These are phyloP conservation scores for Metarhizium guizhouense DNA, from an alignment of 2,329 filamentous ascomycete genomes.

Conservation along the genomic window DNA sequence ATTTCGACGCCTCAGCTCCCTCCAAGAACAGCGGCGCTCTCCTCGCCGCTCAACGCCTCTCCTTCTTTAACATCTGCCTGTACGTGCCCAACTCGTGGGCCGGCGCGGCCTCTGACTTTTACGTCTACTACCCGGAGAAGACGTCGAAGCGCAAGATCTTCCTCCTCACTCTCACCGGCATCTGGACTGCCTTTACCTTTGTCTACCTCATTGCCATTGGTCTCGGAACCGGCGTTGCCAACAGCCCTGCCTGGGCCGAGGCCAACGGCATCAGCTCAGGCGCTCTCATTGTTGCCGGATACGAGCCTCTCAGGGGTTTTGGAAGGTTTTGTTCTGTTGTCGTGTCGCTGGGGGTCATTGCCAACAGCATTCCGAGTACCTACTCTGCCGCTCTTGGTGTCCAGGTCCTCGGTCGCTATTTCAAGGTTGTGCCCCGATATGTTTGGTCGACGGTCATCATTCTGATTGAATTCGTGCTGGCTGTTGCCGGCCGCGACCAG, in stretches of 20 bases:
- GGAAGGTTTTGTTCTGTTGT: conserved; percentile 49
- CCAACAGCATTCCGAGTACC: conserved; percentile 46
- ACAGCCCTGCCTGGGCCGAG: conserved; percentile 37
- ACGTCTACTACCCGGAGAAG: conserved; percentile 62
- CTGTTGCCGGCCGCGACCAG: conserved; percentile 40
- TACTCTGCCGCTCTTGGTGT: conserved; percentile 51
- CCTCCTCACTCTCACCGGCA: conserved; percentile 56
- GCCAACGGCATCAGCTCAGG: conserved; percentile 44
- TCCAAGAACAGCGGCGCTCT: conserved; percentile 51
- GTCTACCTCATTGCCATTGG: conserved; percentile 54
- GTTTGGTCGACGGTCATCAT: conserved; percentile 45
- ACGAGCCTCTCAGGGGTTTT: conserved; percentile 43
- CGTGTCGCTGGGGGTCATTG: conserved; percentile 44
- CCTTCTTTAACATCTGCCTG: conserved; percentile 62
- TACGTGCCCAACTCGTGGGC: conserved; percentile 51
- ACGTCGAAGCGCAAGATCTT: conserved; percentile 57
- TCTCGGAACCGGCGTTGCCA: conserved; percentile 42
- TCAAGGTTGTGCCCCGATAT: conserved; percentile 42
- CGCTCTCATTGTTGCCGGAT: conserved; percentile 47
- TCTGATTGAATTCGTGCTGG: conserved; percentile 45
- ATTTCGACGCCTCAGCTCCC: conserved; percentile 53
- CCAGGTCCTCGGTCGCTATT: conserved; percentile 46
- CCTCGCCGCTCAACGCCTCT: conserved; percentile 50
- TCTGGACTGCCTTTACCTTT: conserved; percentile 53
- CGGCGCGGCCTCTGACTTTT: conserved; percentile 68